phyloP scores from a whole-genome alignment of 2,329 filamentous ascomycete genomes.

The Cladophialophora carrionii region DNA sequence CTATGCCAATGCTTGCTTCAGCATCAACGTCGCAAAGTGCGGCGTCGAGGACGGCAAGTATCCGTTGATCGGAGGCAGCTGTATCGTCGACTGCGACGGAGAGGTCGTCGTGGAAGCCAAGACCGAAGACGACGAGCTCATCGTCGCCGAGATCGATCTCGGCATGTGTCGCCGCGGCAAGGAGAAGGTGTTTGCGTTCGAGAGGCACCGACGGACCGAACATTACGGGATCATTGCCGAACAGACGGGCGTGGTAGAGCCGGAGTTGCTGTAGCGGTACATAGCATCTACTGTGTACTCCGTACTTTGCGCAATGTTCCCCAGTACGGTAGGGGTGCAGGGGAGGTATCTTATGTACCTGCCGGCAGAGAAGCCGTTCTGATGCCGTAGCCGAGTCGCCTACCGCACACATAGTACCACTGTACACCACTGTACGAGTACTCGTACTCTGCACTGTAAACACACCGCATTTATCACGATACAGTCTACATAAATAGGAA shows the following conservation, averaged over 20 bases:
- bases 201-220: conserved; percentile 42
- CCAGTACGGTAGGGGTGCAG: too few relatives aligned
- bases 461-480: too few relatives aligned
- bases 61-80: conserved; percentile 55
- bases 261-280: conserved; percentile 37
- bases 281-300: too few relatives aligned
- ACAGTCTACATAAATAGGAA: background rate
- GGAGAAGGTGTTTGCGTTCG: conserved; percentile 49
- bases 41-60: conserved; percentile 58
- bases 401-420: too few relatives aligned
- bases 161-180: conserved; percentile 54
- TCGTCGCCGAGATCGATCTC: conserved; percentile 57
- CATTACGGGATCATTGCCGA: conserved; percentile 40
- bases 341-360: too few relatives aligned
- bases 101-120: conserved; percentile 56
- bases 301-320: too few relatives aligned
- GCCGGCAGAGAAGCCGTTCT: conserved; percentile 30
- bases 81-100: conserved; percentile 55
- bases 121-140: conserved; percentile 55
- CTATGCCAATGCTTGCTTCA: conserved; percentile 59
- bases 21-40: conserved; percentile 55
- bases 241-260: conserved; percentile 45
- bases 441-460: too few relatives aligned
- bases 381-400: conserved; percentile 7
- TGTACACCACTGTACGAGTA: too few relatives aligned